These are phyloP conservation scores for Penicillium sp. DNA, from an alignment of 2,329 filamentous ascomycete species.

Conservation along the genomic window DNA sequence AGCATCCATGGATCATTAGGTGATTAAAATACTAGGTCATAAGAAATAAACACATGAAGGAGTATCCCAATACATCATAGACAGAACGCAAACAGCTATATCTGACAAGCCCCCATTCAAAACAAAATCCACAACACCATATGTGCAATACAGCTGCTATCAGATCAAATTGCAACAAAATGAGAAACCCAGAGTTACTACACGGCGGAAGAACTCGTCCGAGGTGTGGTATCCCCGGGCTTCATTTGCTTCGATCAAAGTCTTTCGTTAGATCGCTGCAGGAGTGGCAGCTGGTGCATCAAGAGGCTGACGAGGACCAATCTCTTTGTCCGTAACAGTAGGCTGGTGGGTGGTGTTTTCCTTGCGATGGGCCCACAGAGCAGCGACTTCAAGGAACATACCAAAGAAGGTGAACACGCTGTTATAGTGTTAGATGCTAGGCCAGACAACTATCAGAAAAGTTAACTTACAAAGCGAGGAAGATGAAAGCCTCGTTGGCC, in stretches of 20 bases:
- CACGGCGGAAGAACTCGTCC: background rate
- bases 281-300: slow-evolving; percentile 20
- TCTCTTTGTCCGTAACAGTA: slow-evolving; percentile 27
- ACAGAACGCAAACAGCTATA: background rate
- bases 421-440: background rate
- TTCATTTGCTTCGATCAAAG: background rate
- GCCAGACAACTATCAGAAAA: background rate
- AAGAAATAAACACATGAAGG: background rate
- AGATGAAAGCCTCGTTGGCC: slow-evolving; percentile 48
- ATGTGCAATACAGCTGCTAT: background rate
- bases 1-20: background rate
- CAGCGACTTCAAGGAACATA: slow-evolving; percentile 39
- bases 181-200: background rate
- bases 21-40: background rate
- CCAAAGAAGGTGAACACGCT: slow-evolving; percentile 47
- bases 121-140: background rate
- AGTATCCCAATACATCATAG: background rate
- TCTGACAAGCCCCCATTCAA: background rate
- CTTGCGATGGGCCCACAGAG: slow-evolving; percentile 37
- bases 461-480: slow-evolving; percentile 47
- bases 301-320: slow-evolving; percentile 17
- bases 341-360: slow-evolving; percentile 16
- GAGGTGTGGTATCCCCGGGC: background rate
- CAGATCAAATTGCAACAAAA: background rate
- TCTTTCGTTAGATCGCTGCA: slow-evolving; percentile 12